Evolutionary conservation across 331 rosid genomes (phyloP).

Genomic region (Spiraea crenata): DNA sequence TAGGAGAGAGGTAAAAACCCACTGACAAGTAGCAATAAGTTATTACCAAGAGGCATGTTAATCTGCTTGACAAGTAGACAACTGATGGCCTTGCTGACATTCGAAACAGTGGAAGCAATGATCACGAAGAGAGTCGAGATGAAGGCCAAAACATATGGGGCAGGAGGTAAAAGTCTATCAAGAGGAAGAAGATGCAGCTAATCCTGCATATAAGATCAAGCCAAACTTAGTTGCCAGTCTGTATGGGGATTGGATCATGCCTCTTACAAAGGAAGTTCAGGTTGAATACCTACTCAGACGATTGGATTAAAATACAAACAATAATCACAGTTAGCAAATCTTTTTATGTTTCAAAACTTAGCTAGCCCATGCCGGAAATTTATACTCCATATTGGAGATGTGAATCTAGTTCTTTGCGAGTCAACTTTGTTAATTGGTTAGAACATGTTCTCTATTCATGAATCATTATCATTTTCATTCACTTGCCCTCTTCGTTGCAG

Average conservation of each 20-base stretch:
- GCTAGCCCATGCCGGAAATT: not conserved
- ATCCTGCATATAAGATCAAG: conserved; percentile 39
- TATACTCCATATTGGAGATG: not conserved
- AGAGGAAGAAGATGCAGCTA: conserved; percentile 15
- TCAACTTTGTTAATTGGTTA: not conserved
- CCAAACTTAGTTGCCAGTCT: conserved; percentile 41
- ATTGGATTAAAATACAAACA: conserved; percentile 24
- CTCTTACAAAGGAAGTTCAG: conserved; percentile 59
- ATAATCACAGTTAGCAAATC: not conserved
- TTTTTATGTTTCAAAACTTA: not conserved
- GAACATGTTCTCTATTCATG: not conserved
- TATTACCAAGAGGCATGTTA: too few species aligned
- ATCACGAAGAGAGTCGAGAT: conserved; percentile 48
- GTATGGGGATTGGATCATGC: conserved; percentile 53
- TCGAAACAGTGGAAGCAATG: conserved; percentile 40
- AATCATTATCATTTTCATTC: not conserved
- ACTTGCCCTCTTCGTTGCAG: too few species aligned
- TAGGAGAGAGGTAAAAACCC: not conserved
- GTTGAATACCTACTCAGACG: conserved; percentile 51
- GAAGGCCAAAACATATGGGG: conserved; percentile 38
- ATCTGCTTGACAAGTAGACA: too few species aligned
- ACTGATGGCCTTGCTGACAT: conserved; percentile 43
- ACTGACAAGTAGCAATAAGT: not conserved
- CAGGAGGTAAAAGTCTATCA: conserved; percentile 30
- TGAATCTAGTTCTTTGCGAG: not conserved